Conservation (phyloP, 306 rosid species). For the Clitoria ternatea region DNA sequence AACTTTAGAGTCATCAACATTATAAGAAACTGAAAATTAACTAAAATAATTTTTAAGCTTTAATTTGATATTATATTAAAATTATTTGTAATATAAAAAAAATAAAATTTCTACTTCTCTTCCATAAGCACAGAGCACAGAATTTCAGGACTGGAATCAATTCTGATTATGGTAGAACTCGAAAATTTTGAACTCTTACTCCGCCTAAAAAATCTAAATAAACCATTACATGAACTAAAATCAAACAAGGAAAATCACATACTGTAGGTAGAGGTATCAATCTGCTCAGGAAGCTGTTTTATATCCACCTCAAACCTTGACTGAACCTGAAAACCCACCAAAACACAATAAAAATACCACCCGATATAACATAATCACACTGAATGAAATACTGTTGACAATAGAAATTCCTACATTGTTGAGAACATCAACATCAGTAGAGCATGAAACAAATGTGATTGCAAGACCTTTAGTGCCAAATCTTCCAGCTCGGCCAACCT, state of each 20-base stretch:
- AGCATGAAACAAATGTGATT: slow-evolving; percentile 89
- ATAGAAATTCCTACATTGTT: slow-evolving; percentile 60
- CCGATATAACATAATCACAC: neutral
- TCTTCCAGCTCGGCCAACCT: slow-evolving; percentile 99
- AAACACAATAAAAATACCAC: neutral
- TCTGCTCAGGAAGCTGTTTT: slow-evolving; percentile 97
- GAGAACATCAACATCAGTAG: slow-evolving; percentile 86
- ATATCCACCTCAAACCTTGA: slow-evolving; percentile 98
- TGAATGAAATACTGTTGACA: neutral
- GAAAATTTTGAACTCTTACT: neutral
- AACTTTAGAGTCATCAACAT: no score
- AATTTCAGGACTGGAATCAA: no score
- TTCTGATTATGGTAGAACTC: no score
- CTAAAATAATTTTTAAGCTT: no score
- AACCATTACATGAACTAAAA: neutral
- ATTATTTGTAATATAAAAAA: no score
- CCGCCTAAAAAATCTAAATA: neutral
- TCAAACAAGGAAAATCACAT: slow-evolving; percentile 28
- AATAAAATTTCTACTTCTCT: no score
- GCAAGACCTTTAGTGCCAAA: slow-evolving; percentile 99
- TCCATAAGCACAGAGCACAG: no score
- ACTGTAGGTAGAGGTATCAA: slow-evolving; percentile 95
- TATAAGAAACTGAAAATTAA: no score
- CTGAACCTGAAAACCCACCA: slow-evolving; percentile 62
- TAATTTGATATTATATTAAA: no score